Evolutionary conservation across 768 basidiomycete genomes (phyloP).

Genomic region (Russula griseocarnosa): DNA sequence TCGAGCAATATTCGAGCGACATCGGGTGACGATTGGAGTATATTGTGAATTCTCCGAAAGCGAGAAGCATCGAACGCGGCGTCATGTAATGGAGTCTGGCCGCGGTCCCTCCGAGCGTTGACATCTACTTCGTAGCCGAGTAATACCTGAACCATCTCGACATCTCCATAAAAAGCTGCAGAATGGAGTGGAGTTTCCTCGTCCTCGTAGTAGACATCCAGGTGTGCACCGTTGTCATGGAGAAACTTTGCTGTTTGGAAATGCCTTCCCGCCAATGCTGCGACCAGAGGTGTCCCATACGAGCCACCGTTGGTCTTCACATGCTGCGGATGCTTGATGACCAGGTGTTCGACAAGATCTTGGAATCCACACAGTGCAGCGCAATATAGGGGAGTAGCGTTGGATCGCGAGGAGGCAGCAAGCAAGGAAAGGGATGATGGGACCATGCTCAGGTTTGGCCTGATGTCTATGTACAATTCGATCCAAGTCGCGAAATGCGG

Average conservation of each 20-base stretch:
- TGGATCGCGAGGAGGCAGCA: background rate
- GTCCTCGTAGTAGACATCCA: background rate
- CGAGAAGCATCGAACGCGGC: background rate
- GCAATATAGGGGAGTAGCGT: background rate
- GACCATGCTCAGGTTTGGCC: background rate
- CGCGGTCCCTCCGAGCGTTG: background rate
- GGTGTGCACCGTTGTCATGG: background rate
- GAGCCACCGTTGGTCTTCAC: background rate
- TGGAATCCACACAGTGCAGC: slow-evolving; percentile 1
- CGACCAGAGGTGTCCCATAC: background rate
- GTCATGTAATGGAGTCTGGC: background rate
- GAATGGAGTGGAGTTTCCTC: background rate
- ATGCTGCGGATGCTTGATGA: background rate
- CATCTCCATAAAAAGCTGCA: background rate
- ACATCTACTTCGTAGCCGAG: background rate
- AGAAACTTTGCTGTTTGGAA: background rate
- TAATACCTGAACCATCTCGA: background rate
- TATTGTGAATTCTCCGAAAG: too few species aligned
- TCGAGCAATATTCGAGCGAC: background rate
- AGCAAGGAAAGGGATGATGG: background rate
- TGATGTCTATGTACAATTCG: background rate
- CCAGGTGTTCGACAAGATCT: background rate
- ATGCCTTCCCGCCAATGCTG: background rate
- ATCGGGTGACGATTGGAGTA: too few species aligned
- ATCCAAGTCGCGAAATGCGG: background rate